These are phyloP conservation scores for Gentiana straminea DNA, from an alignment of 257 asterid species.

Conservation along the genomic window DNA sequence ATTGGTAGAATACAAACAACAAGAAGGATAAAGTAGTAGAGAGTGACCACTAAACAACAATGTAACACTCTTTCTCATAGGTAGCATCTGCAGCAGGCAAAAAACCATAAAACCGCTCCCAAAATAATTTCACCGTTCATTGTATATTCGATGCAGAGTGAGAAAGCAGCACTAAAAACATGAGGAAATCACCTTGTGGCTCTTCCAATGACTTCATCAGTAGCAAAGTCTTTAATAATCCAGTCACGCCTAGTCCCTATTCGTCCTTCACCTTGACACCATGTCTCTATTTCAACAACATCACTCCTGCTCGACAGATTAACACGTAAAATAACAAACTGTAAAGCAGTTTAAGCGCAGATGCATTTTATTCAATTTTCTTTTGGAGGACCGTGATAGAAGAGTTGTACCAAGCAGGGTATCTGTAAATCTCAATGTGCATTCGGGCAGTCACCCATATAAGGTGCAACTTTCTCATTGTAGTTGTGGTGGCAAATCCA, in stretches of 20 bases:
- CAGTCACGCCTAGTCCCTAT: constrained; percentile 92
- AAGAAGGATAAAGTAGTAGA: too few species aligned
- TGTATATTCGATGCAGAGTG: not conserved
- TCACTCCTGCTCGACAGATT: constrained; percentile 59
- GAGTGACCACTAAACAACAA: too few species aligned
- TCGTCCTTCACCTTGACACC: constrained; percentile 96
- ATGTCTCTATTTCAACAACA: constrained; percentile 93
- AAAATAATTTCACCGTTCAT: not conserved
- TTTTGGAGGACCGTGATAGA: too few species aligned
- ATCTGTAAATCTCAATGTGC: constrained; percentile 92
- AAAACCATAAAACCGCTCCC: not conserved
- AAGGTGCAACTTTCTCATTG: constrained; percentile 81
- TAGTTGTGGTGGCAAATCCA: constrained; percentile 82
- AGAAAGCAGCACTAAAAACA: not conserved
- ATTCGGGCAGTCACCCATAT: constrained; percentile 98
- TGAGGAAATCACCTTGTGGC: constrained; percentile 60
- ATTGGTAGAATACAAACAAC: too few species aligned
- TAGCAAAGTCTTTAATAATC: constrained; percentile 73
- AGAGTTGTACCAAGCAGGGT: constrained; percentile 77
- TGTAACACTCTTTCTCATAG: too few species aligned
- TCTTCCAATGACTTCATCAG: constrained; percentile 87
- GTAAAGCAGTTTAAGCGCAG: not conserved
- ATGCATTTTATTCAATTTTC: not conserved
- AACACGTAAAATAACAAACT: constrained; percentile 4
- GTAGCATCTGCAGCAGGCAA: too few species aligned